Evolutionary conservation across 108 stramenopile genomes (phyloP).

Genomic region (Bacterosira constricta): DNA sequence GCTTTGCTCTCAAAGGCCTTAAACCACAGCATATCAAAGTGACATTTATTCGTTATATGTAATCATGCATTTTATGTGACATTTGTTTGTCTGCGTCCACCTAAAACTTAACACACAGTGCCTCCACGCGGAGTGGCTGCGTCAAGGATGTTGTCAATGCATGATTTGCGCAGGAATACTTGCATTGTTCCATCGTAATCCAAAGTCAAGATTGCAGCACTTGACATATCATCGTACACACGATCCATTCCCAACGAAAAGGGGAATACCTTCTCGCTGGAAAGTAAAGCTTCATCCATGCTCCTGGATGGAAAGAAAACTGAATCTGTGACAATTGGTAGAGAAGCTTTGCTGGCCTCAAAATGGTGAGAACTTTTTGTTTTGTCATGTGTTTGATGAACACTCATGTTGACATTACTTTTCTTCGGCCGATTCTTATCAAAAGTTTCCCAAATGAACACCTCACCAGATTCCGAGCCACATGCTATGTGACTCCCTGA

Average conservation of each 20-base stretch:
- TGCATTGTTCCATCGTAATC: slow-evolving; percentile 58
- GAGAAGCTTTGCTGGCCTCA: slow-evolving; percentile 36
- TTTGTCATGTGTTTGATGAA: slow-evolving; percentile 42
- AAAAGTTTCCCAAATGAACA: slow-evolving; percentile 53
- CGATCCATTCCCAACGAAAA: slow-evolving; percentile 45
- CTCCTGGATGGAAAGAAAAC: slow-evolving; percentile 40
- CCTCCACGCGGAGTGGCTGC: slow-evolving; percentile 44
- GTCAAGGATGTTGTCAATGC: slow-evolving; percentile 49
- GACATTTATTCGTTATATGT: background rate
- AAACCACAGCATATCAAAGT: background rate
- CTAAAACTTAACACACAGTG: slow-evolving; percentile 11
- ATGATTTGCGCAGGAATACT: slow-evolving; percentile 47
- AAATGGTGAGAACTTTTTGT: slow-evolving; percentile 46
- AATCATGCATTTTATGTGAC: background rate
- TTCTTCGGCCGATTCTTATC: slow-evolving; percentile 42
- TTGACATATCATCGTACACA: slow-evolving; percentile 48
- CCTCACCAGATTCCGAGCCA: slow-evolving; percentile 74
- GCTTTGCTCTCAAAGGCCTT: too few species aligned
- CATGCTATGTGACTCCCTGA: slow-evolving; percentile 69
- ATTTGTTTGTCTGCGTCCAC: too few species aligned
- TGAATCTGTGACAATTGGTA: slow-evolving; percentile 52
- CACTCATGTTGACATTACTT: slow-evolving; percentile 13
- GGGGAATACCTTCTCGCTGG: slow-evolving; percentile 37
- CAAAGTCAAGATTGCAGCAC: slow-evolving; percentile 50
- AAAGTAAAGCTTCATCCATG: slow-evolving; percentile 37